phyloP scores from a whole-genome alignment of 2,329 filamentous ascomycete genomes.

The Aspergillus fischeri region DNA sequence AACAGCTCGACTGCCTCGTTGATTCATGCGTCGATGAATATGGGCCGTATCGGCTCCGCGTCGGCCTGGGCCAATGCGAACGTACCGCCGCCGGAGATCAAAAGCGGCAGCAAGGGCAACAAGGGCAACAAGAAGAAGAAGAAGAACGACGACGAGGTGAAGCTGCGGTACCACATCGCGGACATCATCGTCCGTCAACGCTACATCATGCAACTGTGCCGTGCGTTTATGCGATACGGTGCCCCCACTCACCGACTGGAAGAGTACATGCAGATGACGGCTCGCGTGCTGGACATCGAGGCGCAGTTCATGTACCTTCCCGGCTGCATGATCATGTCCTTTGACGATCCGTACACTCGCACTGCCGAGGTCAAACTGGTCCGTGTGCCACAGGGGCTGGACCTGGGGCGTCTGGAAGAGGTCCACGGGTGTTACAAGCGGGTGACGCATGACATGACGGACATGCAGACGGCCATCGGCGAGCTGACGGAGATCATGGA shows the following conservation, averaged over 20 bases:
- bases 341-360: conserved; percentile 52
- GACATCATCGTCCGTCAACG: conserved; percentile 59
- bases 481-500: conserved; percentile 50
- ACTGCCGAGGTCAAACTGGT: conserved; percentile 43
- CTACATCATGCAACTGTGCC: conserved; percentile 28
- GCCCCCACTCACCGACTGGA: conserved; percentile 47
- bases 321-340: conserved; percentile 50
- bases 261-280: conserved; percentile 83
- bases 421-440: conserved; percentile 43
- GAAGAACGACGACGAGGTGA: not conserved
- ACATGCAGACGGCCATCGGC: conserved; percentile 36
- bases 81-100: not conserved
- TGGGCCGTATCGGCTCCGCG: conserved; percentile 11
- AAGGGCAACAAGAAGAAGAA: conserved; percentile 5
- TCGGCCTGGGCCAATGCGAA: conserved; percentile 4
- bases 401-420: conserved; percentile 39
- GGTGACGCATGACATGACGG: conserved; percentile 41
- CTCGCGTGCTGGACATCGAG: conserved; percentile 78
- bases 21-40: conserved; percentile 13
- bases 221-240: conserved; percentile 27
- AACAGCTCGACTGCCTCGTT: conserved; percentile 23
- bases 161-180: conserved; percentile 46
- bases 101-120: not conserved
- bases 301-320: conserved; percentile 83
- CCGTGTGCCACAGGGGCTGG: conserved; percentile 37